phyloP scores from a whole-genome alignment of 1,284 basidiomycete species.

The Cryptococcus sp. region DNA sequence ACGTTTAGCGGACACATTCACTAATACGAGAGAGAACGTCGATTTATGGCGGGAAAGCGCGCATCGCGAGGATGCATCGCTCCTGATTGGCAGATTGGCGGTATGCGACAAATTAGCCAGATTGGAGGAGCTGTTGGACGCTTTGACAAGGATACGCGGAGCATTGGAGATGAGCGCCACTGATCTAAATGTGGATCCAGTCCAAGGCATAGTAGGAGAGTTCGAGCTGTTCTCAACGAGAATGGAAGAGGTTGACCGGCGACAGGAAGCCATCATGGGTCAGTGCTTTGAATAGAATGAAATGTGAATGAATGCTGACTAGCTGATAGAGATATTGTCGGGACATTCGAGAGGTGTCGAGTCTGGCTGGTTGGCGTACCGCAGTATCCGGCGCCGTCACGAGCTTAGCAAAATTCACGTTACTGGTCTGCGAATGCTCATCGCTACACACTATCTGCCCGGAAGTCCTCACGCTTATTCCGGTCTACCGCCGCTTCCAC shows the following conservation, averaged over 20 bases:
- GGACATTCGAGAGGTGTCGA: slow-evolving; percentile 18
- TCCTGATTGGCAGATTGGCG: slow-evolving; percentile 35
- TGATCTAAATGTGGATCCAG: slow-evolving; percentile 29
- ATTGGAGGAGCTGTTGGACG: slow-evolving; percentile 37
- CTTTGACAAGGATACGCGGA: slow-evolving; percentile 23
- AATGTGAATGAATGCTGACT: not conserved
- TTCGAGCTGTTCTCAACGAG: slow-evolving; percentile 27
- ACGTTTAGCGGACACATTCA: slow-evolving; percentile 19
- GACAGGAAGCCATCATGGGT: slow-evolving; percentile 40
- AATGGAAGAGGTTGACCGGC: slow-evolving; percentile 31
- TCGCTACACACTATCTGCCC: slow-evolving; percentile 42
- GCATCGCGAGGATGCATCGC: slow-evolving; percentile 15
- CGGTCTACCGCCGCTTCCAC: slow-evolving; percentile 22
- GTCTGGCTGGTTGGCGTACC: slow-evolving; percentile 37
- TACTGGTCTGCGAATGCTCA: slow-evolving; percentile 33
- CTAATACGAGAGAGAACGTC: slow-evolving; percentile 10
- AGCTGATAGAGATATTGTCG: slow-evolving; percentile 5
- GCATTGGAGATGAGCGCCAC: slow-evolving; percentile 29
- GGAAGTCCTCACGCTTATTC: slow-evolving; percentile 30
- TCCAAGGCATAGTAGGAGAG: slow-evolving; percentile 32
- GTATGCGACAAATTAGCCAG: slow-evolving; percentile 41
- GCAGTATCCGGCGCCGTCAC: slow-evolving; percentile 36
- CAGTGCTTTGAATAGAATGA: slow-evolving; percentile 10
- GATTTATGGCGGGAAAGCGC: slow-evolving; percentile 22
- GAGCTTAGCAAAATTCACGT: slow-evolving; percentile 37